A percentile compares a stretch with the other conserved stretches of the same genome.
Conservation (phyloP, 495 filamentous ascomycete species). For the Neurospora sp. region DNA sequence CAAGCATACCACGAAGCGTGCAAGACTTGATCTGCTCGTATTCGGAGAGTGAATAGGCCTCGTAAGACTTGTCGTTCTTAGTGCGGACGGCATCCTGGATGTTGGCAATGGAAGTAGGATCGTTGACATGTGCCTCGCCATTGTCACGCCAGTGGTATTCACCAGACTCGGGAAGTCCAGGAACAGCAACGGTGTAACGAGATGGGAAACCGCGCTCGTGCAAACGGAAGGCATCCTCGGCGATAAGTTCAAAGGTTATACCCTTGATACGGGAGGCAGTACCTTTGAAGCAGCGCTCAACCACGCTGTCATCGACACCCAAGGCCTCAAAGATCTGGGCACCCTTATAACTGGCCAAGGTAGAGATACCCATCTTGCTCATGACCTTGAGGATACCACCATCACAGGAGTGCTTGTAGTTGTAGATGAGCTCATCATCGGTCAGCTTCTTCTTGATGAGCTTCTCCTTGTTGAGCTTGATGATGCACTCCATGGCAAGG, state of each 20-base stretch:
- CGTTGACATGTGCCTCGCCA: conserved; percentile 96
- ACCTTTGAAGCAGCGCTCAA: conserved; percentile 93
- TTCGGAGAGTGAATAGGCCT: conserved; percentile 88
- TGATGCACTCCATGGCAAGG: conserved; percentile 92
- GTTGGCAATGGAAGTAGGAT: conserved; percentile 90
- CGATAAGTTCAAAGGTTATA: conserved; percentile 91
- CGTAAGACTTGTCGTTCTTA: conserved; percentile 99
- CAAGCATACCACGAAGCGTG: conserved; percentile 90
- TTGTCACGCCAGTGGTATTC: conserved; percentile 99
- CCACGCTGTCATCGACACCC: conserved; percentile 88
- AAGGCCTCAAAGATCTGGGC: conserved; percentile 99
- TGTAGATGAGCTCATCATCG: conserved; percentile 79
- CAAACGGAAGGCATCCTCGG: conserved; percentile 92
- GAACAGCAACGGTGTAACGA: conserved; percentile 64
- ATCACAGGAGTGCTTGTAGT: conserved; percentile 97
- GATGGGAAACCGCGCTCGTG: conserved; percentile 94
- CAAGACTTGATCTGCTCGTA: conserved; percentile 98
- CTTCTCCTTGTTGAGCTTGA: conserved; percentile 96
- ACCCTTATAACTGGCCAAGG: conserved; percentile 95
- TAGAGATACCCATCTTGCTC: conserved; percentile 99
- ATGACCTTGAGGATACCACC: conserved; percentile 99
- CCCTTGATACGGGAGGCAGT: conserved; percentile 95
- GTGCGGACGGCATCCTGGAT: conserved; percentile 96
- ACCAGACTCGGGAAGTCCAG: conserved; percentile 85
- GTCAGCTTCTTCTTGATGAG: conserved; percentile 78